phyloP scores from a whole-genome alignment of 306 rosid genomes.

The Acmispon strigosus region DNA sequence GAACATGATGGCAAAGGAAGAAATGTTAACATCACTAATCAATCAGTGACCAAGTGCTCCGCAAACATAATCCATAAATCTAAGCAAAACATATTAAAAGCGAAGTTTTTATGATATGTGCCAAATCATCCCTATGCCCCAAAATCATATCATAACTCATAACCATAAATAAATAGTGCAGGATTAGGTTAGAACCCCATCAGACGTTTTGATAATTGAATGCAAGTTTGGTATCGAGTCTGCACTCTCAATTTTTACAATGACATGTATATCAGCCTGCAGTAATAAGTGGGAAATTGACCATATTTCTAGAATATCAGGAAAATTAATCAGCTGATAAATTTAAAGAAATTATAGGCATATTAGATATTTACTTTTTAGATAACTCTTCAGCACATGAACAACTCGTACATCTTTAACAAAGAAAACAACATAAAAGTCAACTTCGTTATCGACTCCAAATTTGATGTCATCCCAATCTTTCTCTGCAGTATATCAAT shows the following conservation, averaged over 20 bases:
- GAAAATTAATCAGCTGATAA: not conserved
- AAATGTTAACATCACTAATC: not conserved
- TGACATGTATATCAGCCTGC: slow-evolving; percentile 95
- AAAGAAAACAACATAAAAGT: slow-evolving; percentile 96
- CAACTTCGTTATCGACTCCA: slow-evolving; percentile 94
- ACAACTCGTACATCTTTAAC: slow-evolving; percentile 96
- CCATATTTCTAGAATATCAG: not conserved
- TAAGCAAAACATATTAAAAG: not conserved
- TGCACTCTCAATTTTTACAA: slow-evolving; percentile 95
- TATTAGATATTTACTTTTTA: slow-evolving; percentile 47
- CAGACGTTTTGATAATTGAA: slow-evolving; percentile 64
- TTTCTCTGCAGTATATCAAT: slow-evolving; percentile 67
- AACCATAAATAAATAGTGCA: not conserved
- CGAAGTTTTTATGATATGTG: not conserved
- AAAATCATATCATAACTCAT: not conserved
- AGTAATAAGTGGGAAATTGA: slow-evolving; percentile 15
- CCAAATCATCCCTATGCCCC: not conserved
- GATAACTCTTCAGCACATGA: slow-evolving; percentile 85
- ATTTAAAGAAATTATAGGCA: not conserved
- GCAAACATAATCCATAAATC: not conserved
- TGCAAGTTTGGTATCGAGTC: slow-evolving; percentile 94
- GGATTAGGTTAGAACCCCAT: slow-evolving; percentile 35
- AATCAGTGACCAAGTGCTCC: not conserved
- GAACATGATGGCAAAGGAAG: slow-evolving; percentile 10
- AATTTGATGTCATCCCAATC: slow-evolving; percentile 99